These are phyloP conservation scores for Fusarium tjaetaba DNA, from an alignment of 2,329 filamentous ascomycete species.

Conservation along the genomic window DNA sequence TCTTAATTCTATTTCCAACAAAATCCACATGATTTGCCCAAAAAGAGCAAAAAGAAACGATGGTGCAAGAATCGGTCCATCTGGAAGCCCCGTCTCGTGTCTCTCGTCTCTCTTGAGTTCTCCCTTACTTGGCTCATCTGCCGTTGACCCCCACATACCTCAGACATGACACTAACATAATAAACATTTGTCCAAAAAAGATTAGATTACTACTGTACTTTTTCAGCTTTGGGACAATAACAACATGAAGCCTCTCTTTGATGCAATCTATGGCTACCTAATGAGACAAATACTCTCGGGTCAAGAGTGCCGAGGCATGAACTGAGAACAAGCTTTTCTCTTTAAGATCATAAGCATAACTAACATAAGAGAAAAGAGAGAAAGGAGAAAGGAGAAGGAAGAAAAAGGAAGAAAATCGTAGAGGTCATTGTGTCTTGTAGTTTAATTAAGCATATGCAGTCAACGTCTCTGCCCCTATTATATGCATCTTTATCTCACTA, in stretches of 20 bases:
- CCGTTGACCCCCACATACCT: not conserved
- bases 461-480: not conserved
- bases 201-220: not conserved
- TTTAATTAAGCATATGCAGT: not conserved
- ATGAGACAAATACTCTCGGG: constrained; percentile 3
- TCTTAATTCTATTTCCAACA: not conserved
- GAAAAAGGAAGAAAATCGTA: not conserved
- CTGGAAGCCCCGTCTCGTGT: constrained; percentile 11
- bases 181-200: constrained; percentile 3
- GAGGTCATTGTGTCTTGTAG: not conserved
- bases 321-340: not conserved
- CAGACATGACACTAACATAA: not conserved
- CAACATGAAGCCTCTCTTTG: constrained; percentile 14
- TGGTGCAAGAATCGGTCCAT: constrained; percentile 15
- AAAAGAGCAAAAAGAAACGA: not conserved
- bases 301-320: not conserved
- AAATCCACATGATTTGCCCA: not conserved
- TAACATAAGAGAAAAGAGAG: not conserved
- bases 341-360: not conserved
- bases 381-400: not conserved
- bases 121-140: constrained; percentile 15
- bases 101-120: not conserved
- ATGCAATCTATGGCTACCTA: not conserved
- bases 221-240: constrained; percentile 4
- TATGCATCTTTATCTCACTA: not conserved